These are phyloP conservation scores for Arabis alpina DNA, from an alignment of 345 rosid genomes.

Conservation along the genomic window DNA sequence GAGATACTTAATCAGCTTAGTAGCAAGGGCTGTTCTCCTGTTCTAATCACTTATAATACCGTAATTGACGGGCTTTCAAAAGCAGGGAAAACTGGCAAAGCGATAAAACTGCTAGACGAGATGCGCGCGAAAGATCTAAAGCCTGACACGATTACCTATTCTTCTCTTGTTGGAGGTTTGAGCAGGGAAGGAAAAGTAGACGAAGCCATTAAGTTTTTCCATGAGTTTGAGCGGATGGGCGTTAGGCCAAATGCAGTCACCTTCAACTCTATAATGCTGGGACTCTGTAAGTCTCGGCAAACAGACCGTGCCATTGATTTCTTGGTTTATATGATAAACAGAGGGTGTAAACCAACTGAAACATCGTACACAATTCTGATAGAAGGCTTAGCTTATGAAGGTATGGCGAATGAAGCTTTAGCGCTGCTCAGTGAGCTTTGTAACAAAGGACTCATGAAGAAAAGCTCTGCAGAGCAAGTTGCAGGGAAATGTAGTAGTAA, in stretches of 20 bases:
- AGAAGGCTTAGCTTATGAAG: constrained; percentile 84
- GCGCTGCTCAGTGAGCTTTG: constrained; percentile 71
- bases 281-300: constrained; percentile 73
- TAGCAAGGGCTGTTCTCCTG: constrained; percentile 82
- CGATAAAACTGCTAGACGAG: constrained; percentile 66
- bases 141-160: constrained; percentile 76
- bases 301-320: constrained; percentile 86
- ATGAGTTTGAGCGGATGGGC: constrained; percentile 71
- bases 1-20: constrained; percentile 83
- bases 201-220: constrained; percentile 73
- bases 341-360: constrained; percentile 81
- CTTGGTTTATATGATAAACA: constrained; percentile 73
- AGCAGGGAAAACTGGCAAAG: constrained; percentile 79
- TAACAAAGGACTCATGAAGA: constrained; percentile 65
- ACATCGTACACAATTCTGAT: constrained; percentile 78
- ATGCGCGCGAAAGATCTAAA: constrained; percentile 75
- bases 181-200: constrained; percentile 83
- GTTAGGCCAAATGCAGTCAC: constrained; percentile 67
- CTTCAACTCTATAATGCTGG: constrained; percentile 74
- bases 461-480: constrained; percentile 72
- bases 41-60: constrained; percentile 76
- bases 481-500: constrained; percentile 58
- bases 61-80: constrained; percentile 84
- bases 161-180: constrained; percentile 83
- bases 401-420: constrained; percentile 78